A percentile compares a stretch with the other conserved stretches of the same genome.
Evolutionary conservation across 140 eudicot species (phyloP).

Genomic region (Senecio squalidus): DNA sequence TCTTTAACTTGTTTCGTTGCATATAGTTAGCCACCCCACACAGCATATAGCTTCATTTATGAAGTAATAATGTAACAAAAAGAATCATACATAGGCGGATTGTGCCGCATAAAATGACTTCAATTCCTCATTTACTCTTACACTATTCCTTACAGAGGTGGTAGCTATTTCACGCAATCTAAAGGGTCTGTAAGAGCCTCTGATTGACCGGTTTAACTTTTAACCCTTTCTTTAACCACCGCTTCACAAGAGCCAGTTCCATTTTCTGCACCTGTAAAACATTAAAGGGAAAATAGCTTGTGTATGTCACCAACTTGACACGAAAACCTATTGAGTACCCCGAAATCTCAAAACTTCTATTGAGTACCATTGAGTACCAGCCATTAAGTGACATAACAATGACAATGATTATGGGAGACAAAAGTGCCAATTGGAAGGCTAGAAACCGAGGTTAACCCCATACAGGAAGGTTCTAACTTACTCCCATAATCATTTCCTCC

Average conservation of each 20-base stretch:
- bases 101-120: too few relatives aligned
- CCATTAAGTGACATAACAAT: too few relatives aligned
- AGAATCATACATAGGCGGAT: constrained; percentile 8
- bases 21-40: neutral
- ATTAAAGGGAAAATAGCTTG: too few relatives aligned
- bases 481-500: too few relatives aligned
- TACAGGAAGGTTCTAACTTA: too few relatives aligned
- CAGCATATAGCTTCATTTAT: constrained; percentile 16
- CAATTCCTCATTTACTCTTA: constrained; percentile 8
- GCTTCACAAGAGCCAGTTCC: constrained; percentile 55
- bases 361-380: too few relatives aligned
- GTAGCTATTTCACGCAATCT: constrained; percentile 52
- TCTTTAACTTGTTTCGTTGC: neutral
- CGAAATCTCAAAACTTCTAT: too few relatives aligned
- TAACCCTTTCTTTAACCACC: constrained; percentile 56
- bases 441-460: too few relatives aligned
- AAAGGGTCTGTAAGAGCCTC: constrained; percentile 35
- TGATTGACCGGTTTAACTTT: constrained; percentile 51
- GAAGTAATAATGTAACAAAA: constrained; percentile 19
- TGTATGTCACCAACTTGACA: too few relatives aligned
- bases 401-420: too few relatives aligned
- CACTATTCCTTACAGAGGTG: constrained; percentile 30
- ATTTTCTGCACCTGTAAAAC: constrained; percentile 67
- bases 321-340: too few relatives aligned
- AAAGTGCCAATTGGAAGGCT: too few relatives aligned